Conservation (phyloP, 805 yeast species). For the Cyberlindnera bimundalis region DNA sequence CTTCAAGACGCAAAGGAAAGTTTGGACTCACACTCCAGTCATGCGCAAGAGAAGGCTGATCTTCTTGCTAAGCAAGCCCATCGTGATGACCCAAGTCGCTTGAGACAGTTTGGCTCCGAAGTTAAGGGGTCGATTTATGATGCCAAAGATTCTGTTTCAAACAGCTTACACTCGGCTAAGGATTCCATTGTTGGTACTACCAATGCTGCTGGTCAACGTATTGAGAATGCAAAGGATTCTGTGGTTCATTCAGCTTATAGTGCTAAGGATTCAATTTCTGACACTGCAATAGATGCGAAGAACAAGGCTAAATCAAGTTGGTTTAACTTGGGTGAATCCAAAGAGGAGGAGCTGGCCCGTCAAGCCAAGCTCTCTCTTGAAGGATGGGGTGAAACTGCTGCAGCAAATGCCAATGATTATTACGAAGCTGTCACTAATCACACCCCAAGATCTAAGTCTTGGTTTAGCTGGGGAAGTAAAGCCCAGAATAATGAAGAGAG, state of each 20-base stretch:
- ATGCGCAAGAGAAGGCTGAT: slow-evolving; percentile 20
- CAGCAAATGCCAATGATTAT: slow-evolving; percentile 25
- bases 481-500: slow-evolving; percentile 15
- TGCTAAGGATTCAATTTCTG: slow-evolving; percentile 9
- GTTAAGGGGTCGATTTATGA: slow-evolving; percentile 22
- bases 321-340: slow-evolving; percentile 17
- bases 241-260: slow-evolving; percentile 17
- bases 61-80: slow-evolving; percentile 17
- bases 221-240: slow-evolving; percentile 13
- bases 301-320: slow-evolving; percentile 8
- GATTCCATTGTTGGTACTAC: slow-evolving; percentile 9
- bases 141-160: slow-evolving; percentile 17
- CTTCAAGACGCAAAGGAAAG: slow-evolving; percentile 13
- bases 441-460: slow-evolving; percentile 10
- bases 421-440: slow-evolving; percentile 21
- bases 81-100: slow-evolving; percentile 15
- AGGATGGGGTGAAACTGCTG: slow-evolving; percentile 48
- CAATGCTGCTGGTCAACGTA: no score
- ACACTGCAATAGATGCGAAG: slow-evolving; percentile 12
- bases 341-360: slow-evolving; percentile 30
- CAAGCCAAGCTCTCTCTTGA: slow-evolving; percentile 34
- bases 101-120: slow-evolving; percentile 20
- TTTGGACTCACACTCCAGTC: slow-evolving; percentile 14
- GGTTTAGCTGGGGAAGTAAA: slow-evolving; percentile 22
- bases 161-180: slow-evolving; percentile 10